phyloP scores from a whole-genome alignment of 176 grass and related monocot species.

The Leersia perrieri region DNA sequence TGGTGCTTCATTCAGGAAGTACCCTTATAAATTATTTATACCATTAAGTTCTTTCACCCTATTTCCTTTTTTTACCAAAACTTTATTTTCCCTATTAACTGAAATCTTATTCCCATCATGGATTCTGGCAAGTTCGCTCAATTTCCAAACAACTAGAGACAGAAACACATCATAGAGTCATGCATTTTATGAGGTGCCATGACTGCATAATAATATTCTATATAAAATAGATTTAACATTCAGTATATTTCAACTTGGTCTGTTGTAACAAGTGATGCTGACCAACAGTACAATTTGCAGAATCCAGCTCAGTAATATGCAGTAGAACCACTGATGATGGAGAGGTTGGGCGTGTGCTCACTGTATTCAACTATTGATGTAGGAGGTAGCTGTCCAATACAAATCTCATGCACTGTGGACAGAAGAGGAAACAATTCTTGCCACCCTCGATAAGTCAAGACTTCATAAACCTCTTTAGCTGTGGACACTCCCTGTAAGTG shows the following conservation, averaged over 20 bases:
- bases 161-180: slow-evolving; percentile 14
- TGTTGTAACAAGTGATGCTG: slow-evolving; percentile 26
- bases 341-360: slow-evolving; percentile 59
- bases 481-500: slow-evolving; percentile 78
- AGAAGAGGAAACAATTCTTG: slow-evolving; percentile 72
- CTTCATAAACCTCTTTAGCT: slow-evolving; percentile 87
- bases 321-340: slow-evolving; percentile 45
- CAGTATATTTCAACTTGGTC: slow-evolving; percentile 12
- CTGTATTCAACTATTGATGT: slow-evolving; percentile 86
- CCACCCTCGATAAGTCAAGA: slow-evolving; percentile 75
- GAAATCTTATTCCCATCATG: neutral
- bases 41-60: slow-evolving; percentile 3
- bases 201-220: slow-evolving; percentile 11
- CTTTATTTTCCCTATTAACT: neutral
- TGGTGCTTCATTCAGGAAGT: neutral
- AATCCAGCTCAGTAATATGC: slow-evolving; percentile 44
- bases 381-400: slow-evolving; percentile 65
- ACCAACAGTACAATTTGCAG: slow-evolving; percentile 23
- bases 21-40: neutral
- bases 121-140: neutral
- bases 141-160: slow-evolving; percentile 10
- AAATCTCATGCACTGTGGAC: slow-evolving; percentile 82
- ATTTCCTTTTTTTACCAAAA: no score
- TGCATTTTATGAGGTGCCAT: slow-evolving; percentile 20
- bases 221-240: neutral